Percentiles rank a stretch among this genome's conserved stretches.
phyloP scores from a whole-genome alignment of 805 yeast species.

The Candida loeiensis region DNA sequence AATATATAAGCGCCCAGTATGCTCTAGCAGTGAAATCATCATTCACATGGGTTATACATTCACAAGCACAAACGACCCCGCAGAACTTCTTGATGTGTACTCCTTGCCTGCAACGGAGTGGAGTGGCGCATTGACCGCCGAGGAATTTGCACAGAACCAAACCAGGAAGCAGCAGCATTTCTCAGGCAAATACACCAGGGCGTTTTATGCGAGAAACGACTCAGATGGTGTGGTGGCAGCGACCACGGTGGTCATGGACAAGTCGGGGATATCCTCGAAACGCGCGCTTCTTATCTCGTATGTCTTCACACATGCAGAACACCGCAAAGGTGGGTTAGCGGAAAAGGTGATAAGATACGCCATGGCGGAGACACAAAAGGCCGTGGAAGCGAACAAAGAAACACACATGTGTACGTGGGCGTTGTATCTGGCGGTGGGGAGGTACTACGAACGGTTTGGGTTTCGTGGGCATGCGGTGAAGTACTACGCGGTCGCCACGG shows the following conservation, averaged over 20 bases:
- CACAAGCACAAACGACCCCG: slow-evolving; percentile 22
- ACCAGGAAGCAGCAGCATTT: slow-evolving; percentile 12
- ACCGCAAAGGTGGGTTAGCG: slow-evolving; percentile 30
- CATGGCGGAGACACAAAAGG: slow-evolving; percentile 30
- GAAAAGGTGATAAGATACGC: slow-evolving; percentile 21
- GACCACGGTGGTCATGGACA: slow-evolving; percentile 2
- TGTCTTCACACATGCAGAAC: slow-evolving; percentile 26
- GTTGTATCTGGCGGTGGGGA: slow-evolving; percentile 73
- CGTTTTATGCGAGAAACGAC: slow-evolving; percentile 6
- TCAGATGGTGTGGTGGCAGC: slow-evolving; percentile 6
- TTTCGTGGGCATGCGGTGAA: slow-evolving; percentile 40
- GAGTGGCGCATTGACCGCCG: slow-evolving; percentile 18
- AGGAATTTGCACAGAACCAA: slow-evolving; percentile 22
- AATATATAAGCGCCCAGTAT: too few species aligned
- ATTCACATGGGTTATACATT: slow-evolving; percentile 12
- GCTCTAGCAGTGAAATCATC: too few species aligned
- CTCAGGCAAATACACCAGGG: slow-evolving; percentile 6
- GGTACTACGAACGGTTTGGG: slow-evolving; percentile 62
- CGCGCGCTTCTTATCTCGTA: slow-evolving; percentile 10
- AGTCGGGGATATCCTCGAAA: neutral
- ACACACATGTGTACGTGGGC: slow-evolving; percentile 31
- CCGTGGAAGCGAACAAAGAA: slow-evolving; percentile 20
- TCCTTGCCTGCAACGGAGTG: slow-evolving; percentile 24
- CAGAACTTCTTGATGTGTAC: slow-evolving; percentile 19
- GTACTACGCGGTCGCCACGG: slow-evolving; percentile 6